Base-by-base conservation (phyloP, 73 alveolate species). In the Stentor coeruleus region DNA sequence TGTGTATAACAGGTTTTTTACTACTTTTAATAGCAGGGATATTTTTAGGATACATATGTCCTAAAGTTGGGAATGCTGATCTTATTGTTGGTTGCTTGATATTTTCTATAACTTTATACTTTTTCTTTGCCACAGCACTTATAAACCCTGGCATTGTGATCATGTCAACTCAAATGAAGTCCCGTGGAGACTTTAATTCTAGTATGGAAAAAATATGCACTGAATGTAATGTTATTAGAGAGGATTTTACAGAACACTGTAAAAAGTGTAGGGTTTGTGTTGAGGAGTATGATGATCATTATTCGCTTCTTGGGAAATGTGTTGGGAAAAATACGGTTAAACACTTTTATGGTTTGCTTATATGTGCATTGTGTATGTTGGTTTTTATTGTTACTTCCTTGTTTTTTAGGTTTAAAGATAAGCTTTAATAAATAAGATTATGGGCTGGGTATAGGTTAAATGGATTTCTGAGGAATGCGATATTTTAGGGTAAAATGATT, bases 221-320 rank as follows among this genome's bases (percentile, higher is more conserved):
- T 39, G 77, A 42, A 0, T 87, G 93, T 28, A 38, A 85, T 58
- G 38, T 87, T 58, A 35, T 84, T 2, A 55, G 73, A 58, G 60
- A 49, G 39, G 76, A 49, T 59, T 76, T 74, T 30, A 87, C 93
- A 2, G 55, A 76, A 20, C 95, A 89, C 77, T 89, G 95, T 38
- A 85, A 83, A 55, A 91, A 89, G 74, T 89, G 95, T 66, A 91
- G 89, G 58, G 85, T 87, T 28, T 89, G 95, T 74, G 58, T 88
- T 6, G 80, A 73, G 38, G 92, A 84, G 72, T 72, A 40, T 38
- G 96, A 90, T 74, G 93, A 90, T 85, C 96, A 90, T 77, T 90
- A 92, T 77, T 92, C 93, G 1, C 89, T 92, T 90, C 84, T 92
- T 76, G 93, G 93, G 2, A 90, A 90, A 74, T 90, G 96, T 58